These are phyloP conservation scores for Cetradonia linearis DNA, from an alignment of 495 filamentous ascomycete species.

Conservation along the genomic window DNA sequence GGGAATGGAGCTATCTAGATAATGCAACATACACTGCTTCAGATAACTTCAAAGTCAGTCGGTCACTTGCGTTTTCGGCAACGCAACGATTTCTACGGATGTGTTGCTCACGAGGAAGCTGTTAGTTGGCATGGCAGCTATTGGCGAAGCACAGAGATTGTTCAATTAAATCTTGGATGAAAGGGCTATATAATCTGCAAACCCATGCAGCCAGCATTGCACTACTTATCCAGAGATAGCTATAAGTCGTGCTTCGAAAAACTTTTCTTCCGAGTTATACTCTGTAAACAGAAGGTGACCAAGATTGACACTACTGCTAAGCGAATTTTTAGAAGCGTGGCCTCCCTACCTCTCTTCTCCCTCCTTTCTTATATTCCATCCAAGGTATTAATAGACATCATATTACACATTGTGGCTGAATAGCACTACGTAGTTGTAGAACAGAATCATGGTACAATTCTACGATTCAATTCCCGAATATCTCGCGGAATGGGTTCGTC, in stretches of 20 bases:
- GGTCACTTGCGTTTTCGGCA: neutral
- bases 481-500: too few species aligned
- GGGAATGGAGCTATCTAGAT: too few species aligned
- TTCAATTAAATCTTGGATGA: too few species aligned
- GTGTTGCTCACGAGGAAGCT: neutral
- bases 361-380: neutral
- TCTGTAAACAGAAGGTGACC: neutral
- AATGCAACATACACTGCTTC: neutral
- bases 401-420: neutral
- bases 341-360: neutral
- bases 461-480: too few species aligned
- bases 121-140: too few species aligned
- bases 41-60: neutral
- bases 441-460: constrained; percentile 47
- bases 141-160: too few species aligned
- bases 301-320: neutral
- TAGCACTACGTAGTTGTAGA: neutral
- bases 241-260: too few species aligned
- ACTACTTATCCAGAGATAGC: too few species aligned
- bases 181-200: too few species aligned
- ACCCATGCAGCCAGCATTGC: too few species aligned
- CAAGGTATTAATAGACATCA: neutral
- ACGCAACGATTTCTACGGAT: neutral
- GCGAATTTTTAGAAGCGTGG: neutral
- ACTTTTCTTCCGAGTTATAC: neutral